Evolutionary conservation across 2,329 filamentous ascomycete species (phyloP), one percentile per base, ranked within the genome.

Genomic region (Botrytis tulipae): DNA sequence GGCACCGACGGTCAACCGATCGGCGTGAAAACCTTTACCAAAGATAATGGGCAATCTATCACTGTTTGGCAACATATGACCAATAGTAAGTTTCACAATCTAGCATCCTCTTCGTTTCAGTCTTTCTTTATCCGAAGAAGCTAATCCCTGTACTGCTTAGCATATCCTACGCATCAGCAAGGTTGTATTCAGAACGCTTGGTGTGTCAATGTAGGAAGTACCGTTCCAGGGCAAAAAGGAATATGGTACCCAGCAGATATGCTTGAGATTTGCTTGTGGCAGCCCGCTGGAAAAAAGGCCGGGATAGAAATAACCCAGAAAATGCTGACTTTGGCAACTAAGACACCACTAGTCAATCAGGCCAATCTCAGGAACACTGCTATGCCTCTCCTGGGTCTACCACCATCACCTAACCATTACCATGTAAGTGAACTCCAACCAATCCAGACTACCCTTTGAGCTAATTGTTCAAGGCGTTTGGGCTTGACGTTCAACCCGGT

Each of bases 201-300:
- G 22, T 61, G 35, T 61, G 22, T 40, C 22, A 61, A 61, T 40
- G 59, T 61, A 40, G 35, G 35, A 22, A 40, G 35, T 37, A 25
- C 16, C 5, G 8, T 20, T 25, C 40, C 22, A 22, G 32, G 57
- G 14, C 7, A n/a, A 35, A 42, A 48, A 16, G 3, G 54, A 60
- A 61, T 71, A 12, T 75, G 65, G 72, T 75, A 75, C 35, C 74
- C 74, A 25, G 74, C 74, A 5, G 48, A 70, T 16, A 10, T 70
- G 25, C 42, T 75, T 8, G 59, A 29, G 1, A 75, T 75, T 16
- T n/a, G 73, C 9, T 69, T 62, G 29, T 70, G 74, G 69, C 72
- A 75, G 48, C 44, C 70, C n/a, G 74, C 54, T 8, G 22, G 35
- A n/a, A 61, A 25, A 14, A 40, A 61, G 25, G 59, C 37, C 25